Percentiles rank a stretch among this genome's conserved stretches.
Conservation (phyloP, 2,329 filamentous ascomycete genomes). For the Stachybotrys chlorohalonatus region DNA sequence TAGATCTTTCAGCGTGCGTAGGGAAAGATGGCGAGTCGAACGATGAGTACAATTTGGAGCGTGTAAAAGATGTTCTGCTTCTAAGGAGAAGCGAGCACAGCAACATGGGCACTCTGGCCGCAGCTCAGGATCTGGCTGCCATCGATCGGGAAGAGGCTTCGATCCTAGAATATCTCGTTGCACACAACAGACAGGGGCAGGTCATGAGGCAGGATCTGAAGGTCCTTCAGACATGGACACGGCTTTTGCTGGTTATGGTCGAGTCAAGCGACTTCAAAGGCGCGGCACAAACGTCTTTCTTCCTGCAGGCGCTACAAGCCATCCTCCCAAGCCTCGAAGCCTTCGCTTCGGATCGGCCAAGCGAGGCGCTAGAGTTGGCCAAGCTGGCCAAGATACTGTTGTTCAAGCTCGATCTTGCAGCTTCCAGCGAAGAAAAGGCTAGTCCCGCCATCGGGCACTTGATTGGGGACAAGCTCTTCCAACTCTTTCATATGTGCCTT, state of each 20-base stretch:
- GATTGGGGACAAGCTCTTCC: constrained; percentile 80
- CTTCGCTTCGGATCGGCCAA: constrained; percentile 58
- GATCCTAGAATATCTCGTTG: constrained; percentile 53
- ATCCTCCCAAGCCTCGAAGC: constrained; percentile 81
- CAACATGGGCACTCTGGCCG: constrained; percentile 36
- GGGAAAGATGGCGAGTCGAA: constrained; percentile 49
- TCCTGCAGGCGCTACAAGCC: constrained; percentile 78
- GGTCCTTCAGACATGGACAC: constrained; percentile 75
- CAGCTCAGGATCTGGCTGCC: constrained; percentile 36
- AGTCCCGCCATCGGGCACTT: constrained; percentile 53
- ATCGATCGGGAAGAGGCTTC: constrained; percentile 50
- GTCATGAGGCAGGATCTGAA: constrained; percentile 50
- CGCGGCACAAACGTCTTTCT: constrained; percentile 63
- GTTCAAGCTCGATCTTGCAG: constrained; percentile 56
- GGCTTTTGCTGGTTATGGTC: constrained; percentile 74
- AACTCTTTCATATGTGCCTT: constrained; percentile 82
- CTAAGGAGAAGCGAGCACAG: constrained; percentile 57
- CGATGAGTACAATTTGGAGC: constrained; percentile 57
- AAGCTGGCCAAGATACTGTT: constrained; percentile 65
- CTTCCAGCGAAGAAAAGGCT: constrained; percentile 23
- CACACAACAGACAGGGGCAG: constrained; percentile 54
- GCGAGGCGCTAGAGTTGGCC: constrained; percentile 67
- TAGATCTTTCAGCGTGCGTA: constrained; percentile 59
- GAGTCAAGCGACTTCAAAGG: constrained; percentile 73
- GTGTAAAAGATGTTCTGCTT: constrained; percentile 64